phyloP scores from a whole-genome alignment of 2,329 filamentous ascomycete species.

The Cercospora nicotianae region DNA sequence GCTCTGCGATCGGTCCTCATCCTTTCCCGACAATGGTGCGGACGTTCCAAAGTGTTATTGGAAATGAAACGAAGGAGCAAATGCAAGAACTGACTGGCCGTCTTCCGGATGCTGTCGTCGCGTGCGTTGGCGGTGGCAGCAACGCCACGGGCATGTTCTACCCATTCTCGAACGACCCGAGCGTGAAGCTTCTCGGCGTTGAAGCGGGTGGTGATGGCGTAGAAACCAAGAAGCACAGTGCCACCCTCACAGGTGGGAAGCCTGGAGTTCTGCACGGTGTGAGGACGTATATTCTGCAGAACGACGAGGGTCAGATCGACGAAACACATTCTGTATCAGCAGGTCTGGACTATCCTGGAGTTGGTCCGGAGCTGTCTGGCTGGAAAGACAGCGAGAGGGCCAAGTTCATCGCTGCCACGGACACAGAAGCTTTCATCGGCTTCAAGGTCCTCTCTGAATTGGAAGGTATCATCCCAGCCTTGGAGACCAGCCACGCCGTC shows the following conservation, averaged over 20 bases:
- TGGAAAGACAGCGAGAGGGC: constrained; percentile 93
- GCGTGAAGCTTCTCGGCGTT: constrained; percentile 86
- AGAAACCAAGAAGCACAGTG: constrained; percentile 80
- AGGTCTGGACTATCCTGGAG: constrained; percentile 94
- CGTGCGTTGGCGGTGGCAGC: constrained; percentile 91
- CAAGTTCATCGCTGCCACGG: constrained; percentile 86
- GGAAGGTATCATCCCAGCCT: constrained; percentile 94
- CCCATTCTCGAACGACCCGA: constrained; percentile 82
- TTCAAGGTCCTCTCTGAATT: constrained; percentile 83
- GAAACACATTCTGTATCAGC: constrained; percentile 97
- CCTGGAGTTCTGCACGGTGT: constrained; percentile 96
- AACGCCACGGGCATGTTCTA: constrained; percentile 99
- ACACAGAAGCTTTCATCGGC: constrained; percentile 83
- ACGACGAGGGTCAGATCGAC: constrained; percentile 86
- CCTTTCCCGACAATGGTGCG: constrained; percentile 97
- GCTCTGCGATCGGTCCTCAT: constrained; percentile 94
- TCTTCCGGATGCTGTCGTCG: constrained; percentile 92
- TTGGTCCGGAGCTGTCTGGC: constrained; percentile 83
- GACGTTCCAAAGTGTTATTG: constrained; percentile 96
- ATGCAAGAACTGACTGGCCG: constrained; percentile 82
- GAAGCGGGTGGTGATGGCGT: constrained; percentile 94
- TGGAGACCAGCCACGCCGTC: constrained; percentile 91
- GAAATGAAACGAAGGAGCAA: constrained; percentile 89
- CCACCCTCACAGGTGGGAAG: constrained; percentile 79
- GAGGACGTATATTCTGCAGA: constrained; percentile 90